Evolutionary conservation across 2,329 filamentous ascomycete genomes (phyloP), one percentile per base, ranked within the genome.

Genomic region (Ambrosiella beaveri): DNA sequence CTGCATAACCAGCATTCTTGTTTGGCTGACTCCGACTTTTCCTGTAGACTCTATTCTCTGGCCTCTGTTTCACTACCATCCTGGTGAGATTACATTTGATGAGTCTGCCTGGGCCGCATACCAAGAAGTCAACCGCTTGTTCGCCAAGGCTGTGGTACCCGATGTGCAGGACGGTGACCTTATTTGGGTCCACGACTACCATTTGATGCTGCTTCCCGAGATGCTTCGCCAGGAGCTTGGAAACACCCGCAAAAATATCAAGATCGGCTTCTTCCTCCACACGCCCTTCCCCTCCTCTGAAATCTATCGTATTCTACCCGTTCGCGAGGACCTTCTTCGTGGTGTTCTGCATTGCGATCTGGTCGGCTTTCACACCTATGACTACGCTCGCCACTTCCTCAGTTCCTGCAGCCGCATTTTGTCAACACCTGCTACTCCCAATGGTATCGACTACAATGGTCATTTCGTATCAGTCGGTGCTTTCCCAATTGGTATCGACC

Each of bases 141-240:
- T 97, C 66, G 91, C 93, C 60, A 84, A 91, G 72, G 84, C 86
- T 12, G 85, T 98, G 63, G 82, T 86, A 58, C 84, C 85, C 65
- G 87, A 95, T 65, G 87, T 96, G 9, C 80, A 90, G 69, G 91
- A 97, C 68, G 90, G 89, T 58, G 93, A 98, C 70, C 74, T 96
- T 65, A 85, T 98, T 65, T 98, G 93, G 93, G 88, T 98, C 5
- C 93, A 98, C 70, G 93, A 98, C 71, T 98, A 97, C 73, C 93
- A 98, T 71, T 76, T 97, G 62, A 97, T 97, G 90, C 82, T 98
- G 17, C 79, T 98, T 39, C 93, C 93, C 38, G 82, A 91, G 67
- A 94, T 97, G 89, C 78, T 98, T 60, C 87, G 93, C 62, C 86
- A 95, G 66, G 88, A 94, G 70, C 84, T 96, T 60, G 86, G 85